Percentiles rank a stretch among this genome's conserved stretches.
These are phyloP conservation scores for Penicillium sp. DNA, from an alignment of 2,329 filamentous ascomycete species.

Conservation along the genomic window DNA sequence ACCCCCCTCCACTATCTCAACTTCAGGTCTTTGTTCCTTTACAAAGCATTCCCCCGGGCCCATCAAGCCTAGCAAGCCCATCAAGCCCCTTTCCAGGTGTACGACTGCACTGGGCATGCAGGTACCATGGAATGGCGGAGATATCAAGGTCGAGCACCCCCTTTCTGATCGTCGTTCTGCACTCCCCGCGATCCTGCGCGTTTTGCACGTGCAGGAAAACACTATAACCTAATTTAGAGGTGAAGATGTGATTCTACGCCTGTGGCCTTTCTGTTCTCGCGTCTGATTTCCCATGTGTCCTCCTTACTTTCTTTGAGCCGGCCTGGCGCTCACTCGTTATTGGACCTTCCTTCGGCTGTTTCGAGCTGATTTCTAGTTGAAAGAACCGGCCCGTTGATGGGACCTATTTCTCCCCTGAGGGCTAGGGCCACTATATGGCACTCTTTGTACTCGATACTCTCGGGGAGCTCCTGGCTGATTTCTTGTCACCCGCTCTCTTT, in stretches of 20 bases:
- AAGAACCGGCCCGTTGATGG: not conserved
- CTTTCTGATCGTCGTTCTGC: conserved; percentile 22
- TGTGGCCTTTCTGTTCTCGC: not conserved
- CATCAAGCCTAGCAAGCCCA: not conserved
- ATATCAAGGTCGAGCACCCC: conserved; percentile 7
- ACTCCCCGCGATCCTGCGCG: conserved; percentile 24
- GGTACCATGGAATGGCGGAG: conserved; percentile 6
- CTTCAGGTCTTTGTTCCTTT: not conserved
- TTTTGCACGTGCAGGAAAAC: conserved; percentile 18
- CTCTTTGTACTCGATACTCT: not conserved
- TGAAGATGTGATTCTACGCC: not conserved
- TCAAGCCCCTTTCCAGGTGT: not conserved
- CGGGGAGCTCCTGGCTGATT: not conserved
- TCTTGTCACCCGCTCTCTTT: not conserved
- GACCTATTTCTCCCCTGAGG: not conserved
- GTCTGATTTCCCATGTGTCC: not conserved
- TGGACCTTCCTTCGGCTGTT: not conserved
- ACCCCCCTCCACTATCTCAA: not conserved
- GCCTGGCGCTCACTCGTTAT: not conserved
- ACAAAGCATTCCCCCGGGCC: not conserved
- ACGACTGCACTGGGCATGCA: conserved; percentile 4
- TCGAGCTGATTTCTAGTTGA: not conserved
- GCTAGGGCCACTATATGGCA: not conserved
- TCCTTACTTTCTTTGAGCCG: not conserved
- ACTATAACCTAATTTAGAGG: conserved; percentile 19